A percentile compares a stretch with the other conserved stretches of the same genome.
These are phyloP conservation scores for Aspergillus persii DNA, from an alignment of 2,329 filamentous ascomycete genomes.

Conservation along the genomic window DNA sequence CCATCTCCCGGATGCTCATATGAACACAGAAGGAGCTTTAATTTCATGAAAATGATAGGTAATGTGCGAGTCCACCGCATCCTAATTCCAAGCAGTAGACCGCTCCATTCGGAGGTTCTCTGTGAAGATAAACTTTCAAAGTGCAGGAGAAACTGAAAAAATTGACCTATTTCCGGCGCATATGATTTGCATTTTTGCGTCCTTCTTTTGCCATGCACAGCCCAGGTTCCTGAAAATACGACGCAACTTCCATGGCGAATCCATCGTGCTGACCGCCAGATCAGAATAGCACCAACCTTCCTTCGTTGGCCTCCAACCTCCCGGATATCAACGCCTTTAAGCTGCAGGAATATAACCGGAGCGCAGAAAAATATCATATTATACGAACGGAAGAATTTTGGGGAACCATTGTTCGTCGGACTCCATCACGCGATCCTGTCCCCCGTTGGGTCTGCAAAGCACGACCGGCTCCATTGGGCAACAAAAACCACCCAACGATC, in stretches of 20 bases:
- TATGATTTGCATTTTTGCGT: neutral
- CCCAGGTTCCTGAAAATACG: neutral
- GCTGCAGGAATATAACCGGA: neutral
- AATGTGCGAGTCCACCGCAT: neutral
- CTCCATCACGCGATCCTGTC: neutral
- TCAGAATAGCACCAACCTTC: neutral
- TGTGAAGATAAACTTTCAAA: neutral
- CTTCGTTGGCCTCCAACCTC: neutral
- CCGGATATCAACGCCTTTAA: neutral
- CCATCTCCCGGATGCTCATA: neutral
- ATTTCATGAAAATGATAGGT: neutral
- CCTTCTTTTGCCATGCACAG: neutral
- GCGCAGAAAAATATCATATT: neutral
- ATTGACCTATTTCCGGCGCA: neutral
- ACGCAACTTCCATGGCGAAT: neutral
- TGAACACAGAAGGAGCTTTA: neutral
- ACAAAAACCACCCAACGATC: neutral
- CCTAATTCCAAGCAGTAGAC: neutral
- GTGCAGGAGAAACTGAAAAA: neutral
- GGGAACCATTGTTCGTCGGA: neutral
- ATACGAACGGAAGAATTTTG: neutral
- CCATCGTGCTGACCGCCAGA: neutral
- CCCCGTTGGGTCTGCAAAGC: neutral
- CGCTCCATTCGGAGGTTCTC: neutral
- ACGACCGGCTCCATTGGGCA: slow-evolving; percentile 3